Conservation (phyloP, 129 eudicot genomes). For the Chrysanthemum makinoi region DNA sequence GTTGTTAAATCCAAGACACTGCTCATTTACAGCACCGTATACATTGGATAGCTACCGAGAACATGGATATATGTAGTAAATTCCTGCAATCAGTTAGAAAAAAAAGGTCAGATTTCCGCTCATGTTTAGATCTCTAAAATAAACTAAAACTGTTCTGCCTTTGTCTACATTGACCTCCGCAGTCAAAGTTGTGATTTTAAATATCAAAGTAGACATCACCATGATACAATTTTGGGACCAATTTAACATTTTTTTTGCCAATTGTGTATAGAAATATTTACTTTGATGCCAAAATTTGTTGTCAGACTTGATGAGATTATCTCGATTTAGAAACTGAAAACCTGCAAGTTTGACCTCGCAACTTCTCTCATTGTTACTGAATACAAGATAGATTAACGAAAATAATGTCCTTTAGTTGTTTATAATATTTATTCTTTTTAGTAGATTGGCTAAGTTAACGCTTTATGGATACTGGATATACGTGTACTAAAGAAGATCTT, state of each 20-base stretch:
- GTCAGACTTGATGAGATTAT: background rate
- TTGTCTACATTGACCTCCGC: background rate
- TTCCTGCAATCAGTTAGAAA: conserved; percentile 2
- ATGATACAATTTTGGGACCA: background rate
- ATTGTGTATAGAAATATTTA: background rate
- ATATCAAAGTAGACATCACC: background rate
- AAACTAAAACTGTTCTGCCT: no score
- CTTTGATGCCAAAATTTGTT: background rate
- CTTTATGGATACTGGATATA: background rate
- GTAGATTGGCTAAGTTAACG: background rate
- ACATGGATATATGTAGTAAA: background rate
- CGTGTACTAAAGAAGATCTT: background rate
- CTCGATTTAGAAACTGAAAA: background rate
- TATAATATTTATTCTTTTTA: background rate
- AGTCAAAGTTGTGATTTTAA: background rate
- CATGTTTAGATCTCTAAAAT: no score
- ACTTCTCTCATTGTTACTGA: background rate
- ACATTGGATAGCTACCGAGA: conserved; percentile 8
- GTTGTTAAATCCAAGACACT: background rate
- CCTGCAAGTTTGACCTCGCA: background rate
- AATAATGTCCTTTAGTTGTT: background rate
- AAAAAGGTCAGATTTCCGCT: background rate
- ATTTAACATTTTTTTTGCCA: background rate
- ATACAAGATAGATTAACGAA: no score
- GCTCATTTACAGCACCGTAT: background rate